phyloP scores from a whole-genome alignment of 1,139 yeast species.

The Saccharomycopsis hybrid region DNA sequence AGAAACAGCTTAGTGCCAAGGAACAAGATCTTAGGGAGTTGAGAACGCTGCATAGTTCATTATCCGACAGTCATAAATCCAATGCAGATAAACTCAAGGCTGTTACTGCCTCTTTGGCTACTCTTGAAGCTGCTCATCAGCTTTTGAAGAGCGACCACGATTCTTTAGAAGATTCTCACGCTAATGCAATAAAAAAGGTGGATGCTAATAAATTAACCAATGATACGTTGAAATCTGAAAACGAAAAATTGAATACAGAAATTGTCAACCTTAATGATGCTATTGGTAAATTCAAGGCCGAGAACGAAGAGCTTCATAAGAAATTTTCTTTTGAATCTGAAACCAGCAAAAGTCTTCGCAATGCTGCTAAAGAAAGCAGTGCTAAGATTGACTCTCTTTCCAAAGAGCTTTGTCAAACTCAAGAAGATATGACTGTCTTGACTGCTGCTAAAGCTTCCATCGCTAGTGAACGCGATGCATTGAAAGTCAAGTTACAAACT shows the following conservation, averaged over 20 bases:
- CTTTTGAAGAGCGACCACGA: constrained; percentile 7
- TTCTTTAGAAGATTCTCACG: not conserved
- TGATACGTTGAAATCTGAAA: not conserved
- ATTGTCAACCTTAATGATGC: too few species aligned
- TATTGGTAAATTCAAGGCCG: too few species aligned
- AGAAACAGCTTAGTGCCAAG: not conserved
- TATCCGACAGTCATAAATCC: not conserved
- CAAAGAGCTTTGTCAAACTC: not conserved
- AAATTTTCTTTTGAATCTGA: not conserved
- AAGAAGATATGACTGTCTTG: not conserved
- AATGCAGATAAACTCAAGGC: constrained; percentile 3
- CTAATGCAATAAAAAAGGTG: not conserved
- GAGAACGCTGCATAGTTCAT: not conserved
- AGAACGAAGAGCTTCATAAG: not conserved
- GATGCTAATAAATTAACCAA: not conserved
- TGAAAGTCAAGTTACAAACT: not conserved
- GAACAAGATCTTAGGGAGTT: constrained; percentile 4
- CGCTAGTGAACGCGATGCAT: not conserved
- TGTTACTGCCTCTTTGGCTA: constrained; percentile 7
- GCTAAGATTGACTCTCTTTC: not conserved
- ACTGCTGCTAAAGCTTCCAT: not conserved
- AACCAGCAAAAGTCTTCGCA: too few species aligned
- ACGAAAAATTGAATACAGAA: not conserved
- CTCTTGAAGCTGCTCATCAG: constrained; percentile 11
- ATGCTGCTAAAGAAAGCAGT: too few species aligned